A percentile compares a stretch with the other conserved stretches of the same genome.
Evolutionary conservation across 2,329 filamentous ascomycete species (phyloP).

Genomic region (Teratosphaeria epicoccoides): DNA sequence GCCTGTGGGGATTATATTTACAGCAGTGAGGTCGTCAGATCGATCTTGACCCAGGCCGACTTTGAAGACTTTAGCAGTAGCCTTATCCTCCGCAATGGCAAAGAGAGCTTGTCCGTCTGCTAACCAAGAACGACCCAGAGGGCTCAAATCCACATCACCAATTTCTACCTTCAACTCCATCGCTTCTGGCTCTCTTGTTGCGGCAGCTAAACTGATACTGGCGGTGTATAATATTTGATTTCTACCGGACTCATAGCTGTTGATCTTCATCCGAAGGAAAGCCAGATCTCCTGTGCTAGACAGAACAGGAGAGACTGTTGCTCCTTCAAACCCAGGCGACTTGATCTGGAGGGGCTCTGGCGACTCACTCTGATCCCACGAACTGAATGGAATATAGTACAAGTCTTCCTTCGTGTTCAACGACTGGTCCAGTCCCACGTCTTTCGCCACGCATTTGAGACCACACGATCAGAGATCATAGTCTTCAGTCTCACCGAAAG

Average conservation of each 20-base stretch:
- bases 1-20: constrained; percentile 39
- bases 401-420: constrained; percentile 73
- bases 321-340: constrained; percentile 53
- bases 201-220: constrained; percentile 34
- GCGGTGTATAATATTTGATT: constrained; percentile 55
- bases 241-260: constrained; percentile 68
- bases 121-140: constrained; percentile 41
- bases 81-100: constrained; percentile 63
- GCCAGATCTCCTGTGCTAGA: constrained; percentile 63
- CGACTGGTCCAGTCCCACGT: constrained; percentile 59
- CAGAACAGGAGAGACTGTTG: constrained; percentile 58
- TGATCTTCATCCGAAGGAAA: constrained; percentile 67
- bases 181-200: constrained; percentile 1
- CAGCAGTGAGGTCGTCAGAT: constrained; percentile 14
- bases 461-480: constrained; percentile 62
- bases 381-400: constrained; percentile 58
- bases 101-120: constrained; percentile 51
- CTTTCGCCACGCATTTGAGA: constrained; percentile 65
- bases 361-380: constrained; percentile 46
- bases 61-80: constrained; percentile 46
- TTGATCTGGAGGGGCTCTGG: constrained; percentile 43
- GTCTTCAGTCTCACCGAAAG: constrained; percentile 70
- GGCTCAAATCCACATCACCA: constrained; percentile 42
- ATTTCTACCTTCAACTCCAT: not conserved
- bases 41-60: constrained; percentile 20